These are phyloP conservation scores for Penicillium sp. DNA, from an alignment of 2,329 filamentous ascomycete species.

Conservation along the genomic window DNA sequence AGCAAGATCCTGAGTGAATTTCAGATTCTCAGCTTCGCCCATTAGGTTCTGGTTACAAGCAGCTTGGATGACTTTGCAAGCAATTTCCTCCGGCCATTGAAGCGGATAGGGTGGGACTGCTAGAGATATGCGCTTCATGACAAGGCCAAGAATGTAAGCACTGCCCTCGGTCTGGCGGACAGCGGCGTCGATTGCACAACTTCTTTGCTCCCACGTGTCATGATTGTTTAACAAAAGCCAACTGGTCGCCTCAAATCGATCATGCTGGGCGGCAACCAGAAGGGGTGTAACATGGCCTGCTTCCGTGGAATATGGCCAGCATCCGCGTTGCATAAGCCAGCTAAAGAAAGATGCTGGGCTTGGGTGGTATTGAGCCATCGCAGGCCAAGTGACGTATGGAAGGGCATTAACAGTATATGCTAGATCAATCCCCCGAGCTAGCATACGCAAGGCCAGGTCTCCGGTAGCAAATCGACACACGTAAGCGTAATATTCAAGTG, in stretches of 20 bases:
- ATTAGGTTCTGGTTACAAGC: background rate
- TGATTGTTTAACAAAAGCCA: background rate
- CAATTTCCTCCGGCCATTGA: background rate
- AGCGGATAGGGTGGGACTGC: background rate
- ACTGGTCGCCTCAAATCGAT: background rate
- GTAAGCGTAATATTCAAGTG: background rate
- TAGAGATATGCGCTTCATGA: background rate
- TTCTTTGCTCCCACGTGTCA: background rate
- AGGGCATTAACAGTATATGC: background rate
- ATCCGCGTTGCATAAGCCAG: background rate
- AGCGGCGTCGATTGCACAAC: background rate
- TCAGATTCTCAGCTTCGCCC: background rate
- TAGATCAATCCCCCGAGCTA: background rate
- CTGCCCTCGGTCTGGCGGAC: background rate
- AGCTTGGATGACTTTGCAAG: background rate
- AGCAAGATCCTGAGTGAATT: background rate
- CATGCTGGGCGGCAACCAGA: background rate
- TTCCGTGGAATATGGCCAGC: background rate
- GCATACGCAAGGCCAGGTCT: background rate
- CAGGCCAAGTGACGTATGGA: background rate
- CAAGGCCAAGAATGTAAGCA: background rate
- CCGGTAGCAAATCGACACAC: background rate
- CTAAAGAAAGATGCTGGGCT: background rate
- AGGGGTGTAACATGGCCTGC: background rate
- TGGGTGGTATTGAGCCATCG: background rate